phyloP scores from a whole-genome alignment of 352 stramenopile genomes.

The Phytophthora melonis region DNA sequence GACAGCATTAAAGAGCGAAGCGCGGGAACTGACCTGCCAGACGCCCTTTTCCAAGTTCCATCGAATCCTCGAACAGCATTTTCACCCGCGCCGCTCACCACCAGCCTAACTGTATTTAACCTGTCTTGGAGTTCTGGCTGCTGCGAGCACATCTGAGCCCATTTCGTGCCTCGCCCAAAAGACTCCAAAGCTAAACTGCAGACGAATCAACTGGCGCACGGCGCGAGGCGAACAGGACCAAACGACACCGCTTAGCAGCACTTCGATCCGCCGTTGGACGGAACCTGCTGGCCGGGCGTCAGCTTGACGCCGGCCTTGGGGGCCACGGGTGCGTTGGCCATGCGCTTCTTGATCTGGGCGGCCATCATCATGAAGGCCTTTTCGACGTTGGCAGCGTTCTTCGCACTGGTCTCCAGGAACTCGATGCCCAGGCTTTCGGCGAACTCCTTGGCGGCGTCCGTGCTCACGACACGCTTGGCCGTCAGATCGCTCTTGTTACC shows the following conservation, averaged over 20 bases:
- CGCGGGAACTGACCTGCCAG: conserved; percentile 13
- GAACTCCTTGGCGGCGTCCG: conserved; percentile 93
- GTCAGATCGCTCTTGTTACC: conserved; percentile 98
- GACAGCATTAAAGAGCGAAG: conserved; percentile 22
- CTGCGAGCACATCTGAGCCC: conserved; percentile 3
- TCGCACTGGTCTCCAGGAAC: conserved; percentile 91
- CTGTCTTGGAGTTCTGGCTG: conserved; percentile 22
- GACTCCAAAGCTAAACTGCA: conserved; percentile 30
- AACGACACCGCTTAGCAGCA: conserved; percentile 84
- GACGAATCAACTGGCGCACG: conserved; percentile 31
- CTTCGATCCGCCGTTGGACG: conserved; percentile 73
- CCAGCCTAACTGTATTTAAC: conserved; percentile 37
- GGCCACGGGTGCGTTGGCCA: conserved; percentile 85
- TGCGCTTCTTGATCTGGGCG: conserved; percentile 92
- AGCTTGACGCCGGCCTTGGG: conserved; percentile 77
- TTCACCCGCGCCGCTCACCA: conserved; percentile 27
- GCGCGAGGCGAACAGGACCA: conserved; percentile 48
- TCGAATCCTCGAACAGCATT: conserved; percentile 38
- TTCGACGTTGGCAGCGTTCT: conserved; percentile 91
- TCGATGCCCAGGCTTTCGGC: conserved; percentile 89
- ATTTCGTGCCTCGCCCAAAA: conserved; percentile 26
- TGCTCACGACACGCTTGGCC: conserved; percentile 95
- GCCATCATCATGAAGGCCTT: conserved; percentile 95
- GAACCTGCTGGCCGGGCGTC: conserved; percentile 68
- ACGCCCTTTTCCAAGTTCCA: conserved; percentile 26